Conservation (phyloP, 108 stramenopile species). For the Cyclotella baltica region DNA sequence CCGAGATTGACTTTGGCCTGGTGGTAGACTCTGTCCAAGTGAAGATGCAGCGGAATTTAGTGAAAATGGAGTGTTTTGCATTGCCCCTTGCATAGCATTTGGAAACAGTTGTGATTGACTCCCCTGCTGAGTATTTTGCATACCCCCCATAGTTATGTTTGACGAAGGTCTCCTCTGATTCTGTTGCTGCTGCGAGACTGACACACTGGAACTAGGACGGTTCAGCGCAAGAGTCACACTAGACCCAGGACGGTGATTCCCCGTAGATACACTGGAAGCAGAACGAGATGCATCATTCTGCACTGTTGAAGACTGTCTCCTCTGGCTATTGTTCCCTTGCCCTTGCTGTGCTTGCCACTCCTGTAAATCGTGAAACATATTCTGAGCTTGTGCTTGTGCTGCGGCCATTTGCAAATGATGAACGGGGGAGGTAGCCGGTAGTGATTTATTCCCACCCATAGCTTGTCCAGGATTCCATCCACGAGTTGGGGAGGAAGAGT, state of each 20-base stretch:
- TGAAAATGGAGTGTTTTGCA: neutral
- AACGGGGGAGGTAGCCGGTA: neutral
- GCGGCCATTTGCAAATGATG: constrained; percentile 1
- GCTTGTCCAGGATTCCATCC: neutral
- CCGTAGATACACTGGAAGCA: neutral
- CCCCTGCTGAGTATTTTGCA: neutral
- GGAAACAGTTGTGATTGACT: constrained; percentile 1
- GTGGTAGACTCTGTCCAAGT: neutral
- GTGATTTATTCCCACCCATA: neutral
- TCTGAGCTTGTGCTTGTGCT: constrained; percentile 13
- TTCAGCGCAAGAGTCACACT: neutral
- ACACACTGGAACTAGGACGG: neutral
- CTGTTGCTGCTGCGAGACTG: neutral
- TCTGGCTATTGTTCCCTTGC: neutral
- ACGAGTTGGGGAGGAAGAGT: neutral
- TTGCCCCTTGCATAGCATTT: neutral
- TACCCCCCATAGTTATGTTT: constrained; percentile 1
- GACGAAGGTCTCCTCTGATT: constrained; percentile 1
- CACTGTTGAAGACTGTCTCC: neutral
- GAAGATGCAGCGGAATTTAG: neutral
- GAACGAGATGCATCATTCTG: neutral
- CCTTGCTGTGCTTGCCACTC: neutral
- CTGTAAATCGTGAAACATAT: neutral
- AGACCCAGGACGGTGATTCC: neutral
- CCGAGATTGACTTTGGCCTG: neutral